Conservation (phyloP, 2,329 filamentous ascomycete genomes). For the Penicillium sp. region DNA sequence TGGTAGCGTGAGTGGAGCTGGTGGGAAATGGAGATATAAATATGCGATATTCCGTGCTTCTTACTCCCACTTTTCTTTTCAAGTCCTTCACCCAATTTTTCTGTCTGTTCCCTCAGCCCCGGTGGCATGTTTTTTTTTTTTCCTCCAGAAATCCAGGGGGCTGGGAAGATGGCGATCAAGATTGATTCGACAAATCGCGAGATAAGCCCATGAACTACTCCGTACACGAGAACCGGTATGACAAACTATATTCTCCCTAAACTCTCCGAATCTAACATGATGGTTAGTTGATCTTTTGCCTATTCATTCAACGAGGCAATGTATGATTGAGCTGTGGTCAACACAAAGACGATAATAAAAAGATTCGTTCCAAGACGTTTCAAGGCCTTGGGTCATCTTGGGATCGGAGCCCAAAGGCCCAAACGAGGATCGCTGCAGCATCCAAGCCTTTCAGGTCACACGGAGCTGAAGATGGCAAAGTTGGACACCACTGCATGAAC, state of each 20-base stretch:
- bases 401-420: slow-evolving; percentile 15
- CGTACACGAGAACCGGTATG: slow-evolving; percentile 16
- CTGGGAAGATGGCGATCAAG: slow-evolving; percentile 19
- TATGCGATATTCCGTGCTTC: slow-evolving; percentile 9
- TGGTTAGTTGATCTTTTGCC: slow-evolving; percentile 3
- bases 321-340: background rate
- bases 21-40: slow-evolving; percentile 19
- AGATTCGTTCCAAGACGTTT: slow-evolving; percentile 4
- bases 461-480: slow-evolving; percentile 18
- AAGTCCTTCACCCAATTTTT: background rate
- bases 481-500: slow-evolving; percentile 39
- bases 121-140: background rate
- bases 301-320: background rate
- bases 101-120: background rate
- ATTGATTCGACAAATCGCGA: slow-evolving; percentile 11
- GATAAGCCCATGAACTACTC: slow-evolving; percentile 14
- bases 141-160: slow-evolving; percentile 20
- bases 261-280: background rate
- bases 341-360: slow-evolving; percentile 1
- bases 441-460: slow-evolving; percentile 19
- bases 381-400: slow-evolving; percentile 21
- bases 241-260: slow-evolving; percentile 1
- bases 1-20: slow-evolving; percentile 15
- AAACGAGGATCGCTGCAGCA: slow-evolving; percentile 19
- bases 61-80: slow-evolving; percentile 3